These are phyloP conservation scores for Gigaspora rosea DNA, from an alignment of 192 early-diverging fungal genomes.

Conservation along the genomic window DNA sequence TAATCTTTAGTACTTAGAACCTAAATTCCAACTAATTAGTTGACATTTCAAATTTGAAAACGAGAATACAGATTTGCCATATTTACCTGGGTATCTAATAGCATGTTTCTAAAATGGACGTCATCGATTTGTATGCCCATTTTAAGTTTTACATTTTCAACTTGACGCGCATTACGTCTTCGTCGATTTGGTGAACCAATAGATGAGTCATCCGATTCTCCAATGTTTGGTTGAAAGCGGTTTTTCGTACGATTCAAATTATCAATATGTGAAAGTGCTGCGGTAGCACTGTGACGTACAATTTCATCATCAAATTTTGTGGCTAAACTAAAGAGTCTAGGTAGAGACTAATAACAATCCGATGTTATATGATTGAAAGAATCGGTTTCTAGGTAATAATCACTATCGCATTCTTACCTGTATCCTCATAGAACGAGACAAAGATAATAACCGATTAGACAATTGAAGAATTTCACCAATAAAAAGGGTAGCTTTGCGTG, in stretches of 20 bases:
- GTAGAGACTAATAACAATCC: slow-evolving; percentile 58
- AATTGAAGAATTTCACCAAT: slow-evolving; percentile 78
- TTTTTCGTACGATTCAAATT: slow-evolving; percentile 51
- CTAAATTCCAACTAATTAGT: slow-evolving; percentile 34
- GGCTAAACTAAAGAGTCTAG: slow-evolving; percentile 72
- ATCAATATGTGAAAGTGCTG: slow-evolving; percentile 76
- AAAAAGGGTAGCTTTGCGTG: slow-evolving; percentile 67
- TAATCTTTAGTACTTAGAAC: slow-evolving; percentile 72
- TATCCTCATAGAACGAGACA: slow-evolving; percentile 50
- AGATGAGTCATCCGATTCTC: background rate
- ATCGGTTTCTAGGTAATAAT: too few species aligned
- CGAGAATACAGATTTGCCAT: slow-evolving; percentile 37
- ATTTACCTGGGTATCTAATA: slow-evolving; percentile 71
- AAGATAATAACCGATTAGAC: slow-evolving; percentile 66
- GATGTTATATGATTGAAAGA: too few species aligned
- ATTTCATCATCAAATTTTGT: slow-evolving; percentile 75
- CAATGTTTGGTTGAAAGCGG: slow-evolving; percentile 38
- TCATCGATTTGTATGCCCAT: slow-evolving; percentile 32
- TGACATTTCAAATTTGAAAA: background rate
- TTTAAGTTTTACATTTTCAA: slow-evolving; percentile 29
- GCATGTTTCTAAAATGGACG: slow-evolving; percentile 56
- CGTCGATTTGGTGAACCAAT: slow-evolving; percentile 10
- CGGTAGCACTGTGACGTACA: slow-evolving; percentile 72
- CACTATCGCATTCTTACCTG: slow-evolving; percentile 40
- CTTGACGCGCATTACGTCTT: slow-evolving; percentile 29